A percentile compares a stretch with the other conserved stretches of the same genome.
Evolutionary conservation across 108 stramenopile genomes (phyloP).

Genomic region (Cyclotella kingstonii): DNA sequence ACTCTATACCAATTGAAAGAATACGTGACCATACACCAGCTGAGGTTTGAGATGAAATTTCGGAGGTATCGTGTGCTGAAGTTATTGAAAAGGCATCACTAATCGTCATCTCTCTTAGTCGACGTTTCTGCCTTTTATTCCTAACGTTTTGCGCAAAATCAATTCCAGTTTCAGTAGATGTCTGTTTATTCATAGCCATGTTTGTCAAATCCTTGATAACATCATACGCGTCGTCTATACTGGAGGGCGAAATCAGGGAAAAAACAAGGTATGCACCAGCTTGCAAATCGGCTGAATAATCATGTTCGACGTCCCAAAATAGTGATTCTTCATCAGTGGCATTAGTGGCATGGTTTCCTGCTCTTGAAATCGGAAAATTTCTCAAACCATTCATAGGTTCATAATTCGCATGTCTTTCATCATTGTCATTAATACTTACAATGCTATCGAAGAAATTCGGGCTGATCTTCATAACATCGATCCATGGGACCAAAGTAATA

Average conservation of each 20-base stretch:
- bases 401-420: neutral
- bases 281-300: neutral
- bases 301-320: neutral
- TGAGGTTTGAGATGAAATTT: neutral
- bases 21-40: constrained; percentile 15
- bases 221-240: constrained; percentile 10
- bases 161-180: neutral
- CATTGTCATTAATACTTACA: neutral
- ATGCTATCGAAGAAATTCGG: constrained; percentile 16
- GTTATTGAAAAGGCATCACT: constrained; percentile 23
- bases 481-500: constrained; percentile 10
- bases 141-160: neutral
- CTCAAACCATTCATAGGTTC: neutral
- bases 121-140: neutral
- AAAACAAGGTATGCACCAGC: constrained; percentile 13
- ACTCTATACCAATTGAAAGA: constrained; percentile 12
- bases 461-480: constrained; percentile 29
- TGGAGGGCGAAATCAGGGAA: constrained; percentile 16
- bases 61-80: neutral
- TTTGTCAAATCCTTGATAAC: constrained; percentile 15
- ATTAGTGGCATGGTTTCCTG: neutral
- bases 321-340: neutral
- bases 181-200: constrained; percentile 12
- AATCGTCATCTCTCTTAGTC: neutral
- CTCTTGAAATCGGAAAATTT: constrained; percentile 7